phyloP scores from a whole-genome alignment of 1,284 basidiomycete genomes.

The Pterulicium gracile region DNA sequence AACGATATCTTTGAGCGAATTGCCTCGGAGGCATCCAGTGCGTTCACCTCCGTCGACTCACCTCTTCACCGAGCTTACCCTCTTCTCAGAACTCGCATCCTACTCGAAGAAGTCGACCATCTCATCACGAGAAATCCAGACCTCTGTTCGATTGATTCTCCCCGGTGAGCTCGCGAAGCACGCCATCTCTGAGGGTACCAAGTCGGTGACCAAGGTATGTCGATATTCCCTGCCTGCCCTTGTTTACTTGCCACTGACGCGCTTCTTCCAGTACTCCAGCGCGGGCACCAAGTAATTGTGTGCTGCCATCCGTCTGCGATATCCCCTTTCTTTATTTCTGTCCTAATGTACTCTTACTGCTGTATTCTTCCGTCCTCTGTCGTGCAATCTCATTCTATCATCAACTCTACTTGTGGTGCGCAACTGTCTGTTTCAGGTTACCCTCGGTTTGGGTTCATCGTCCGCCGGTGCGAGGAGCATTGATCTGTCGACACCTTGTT shows the following conservation, averaged over 20 bases:
- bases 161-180: constrained; percentile 82
- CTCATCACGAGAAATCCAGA: constrained; percentile 91
- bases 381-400: not conserved
- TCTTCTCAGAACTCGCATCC: constrained; percentile 74
- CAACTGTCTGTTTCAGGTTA: too few species aligned
- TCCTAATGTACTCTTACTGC: not conserved
- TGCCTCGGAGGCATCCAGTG: constrained; percentile 79
- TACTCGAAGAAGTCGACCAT: constrained; percentile 95
- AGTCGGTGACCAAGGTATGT: constrained; percentile 35
- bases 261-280: not conserved
- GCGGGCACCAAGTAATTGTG: not conserved
- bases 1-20: constrained; percentile 93
- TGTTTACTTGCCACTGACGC: too few species aligned
- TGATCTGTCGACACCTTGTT: too few species aligned
- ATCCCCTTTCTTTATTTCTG: constrained; percentile 4
- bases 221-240: not conserved
- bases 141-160: constrained; percentile 83
- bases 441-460: too few species aligned
- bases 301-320: constrained; percentile 4
- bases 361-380: not conserved
- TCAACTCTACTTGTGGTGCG: not conserved
- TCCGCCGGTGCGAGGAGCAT: too few species aligned
- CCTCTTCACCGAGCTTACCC: too few species aligned
- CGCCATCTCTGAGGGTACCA: constrained; percentile 70
- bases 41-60: constrained; percentile 19